Percentiles rank a stretch among this genome's conserved stretches.
Evolutionary conservation across 495 filamentous ascomycete species (phyloP).

Genomic region (Neurospora hispaniola): DNA sequence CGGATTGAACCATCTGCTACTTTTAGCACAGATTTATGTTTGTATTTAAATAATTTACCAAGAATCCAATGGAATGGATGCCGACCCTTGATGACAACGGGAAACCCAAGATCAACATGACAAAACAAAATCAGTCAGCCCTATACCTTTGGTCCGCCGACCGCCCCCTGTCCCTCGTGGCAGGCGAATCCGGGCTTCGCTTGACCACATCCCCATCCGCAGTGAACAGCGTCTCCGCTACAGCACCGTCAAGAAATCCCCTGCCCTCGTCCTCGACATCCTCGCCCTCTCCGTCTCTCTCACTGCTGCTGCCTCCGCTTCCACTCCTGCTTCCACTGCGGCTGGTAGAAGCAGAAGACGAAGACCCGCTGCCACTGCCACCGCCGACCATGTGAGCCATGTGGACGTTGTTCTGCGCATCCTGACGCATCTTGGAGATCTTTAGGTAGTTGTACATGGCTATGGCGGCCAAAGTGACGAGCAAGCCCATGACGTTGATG

Average conservation of each 20-base stretch:
- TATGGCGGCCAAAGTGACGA: conserved; percentile 84
- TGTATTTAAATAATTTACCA: neutral
- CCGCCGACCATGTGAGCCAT: conserved; percentile 11
- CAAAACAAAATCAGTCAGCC: neutral
- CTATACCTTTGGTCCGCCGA: neutral
- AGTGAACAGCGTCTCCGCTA: neutral
- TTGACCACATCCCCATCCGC: neutral
- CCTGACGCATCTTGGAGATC: conserved; percentile 73
- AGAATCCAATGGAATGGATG: neutral
- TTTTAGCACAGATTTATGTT: neutral
- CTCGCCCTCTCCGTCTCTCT: conserved; percentile 11
- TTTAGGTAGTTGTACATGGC: conserved; percentile 92
- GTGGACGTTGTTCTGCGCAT: conserved; percentile 45
- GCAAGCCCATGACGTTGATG: conserved; percentile 76
- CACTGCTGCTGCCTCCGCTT: conserved; percentile 14
- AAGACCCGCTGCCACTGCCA: conserved; percentile 1
- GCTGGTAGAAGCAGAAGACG: conserved; percentile 1
- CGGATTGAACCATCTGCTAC: neutral
- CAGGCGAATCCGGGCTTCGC: neutral
- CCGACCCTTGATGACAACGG: neutral
- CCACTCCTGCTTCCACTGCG: conserved; percentile 1
- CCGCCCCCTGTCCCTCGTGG: neutral
- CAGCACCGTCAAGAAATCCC: conserved; percentile 5
- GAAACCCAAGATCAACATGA: neutral
- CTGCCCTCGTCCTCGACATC: conserved; percentile 13